These are phyloP conservation scores for Diaporthe aspalathi DNA, from an alignment of 2,329 filamentous ascomycete species.

Conservation along the genomic window DNA sequence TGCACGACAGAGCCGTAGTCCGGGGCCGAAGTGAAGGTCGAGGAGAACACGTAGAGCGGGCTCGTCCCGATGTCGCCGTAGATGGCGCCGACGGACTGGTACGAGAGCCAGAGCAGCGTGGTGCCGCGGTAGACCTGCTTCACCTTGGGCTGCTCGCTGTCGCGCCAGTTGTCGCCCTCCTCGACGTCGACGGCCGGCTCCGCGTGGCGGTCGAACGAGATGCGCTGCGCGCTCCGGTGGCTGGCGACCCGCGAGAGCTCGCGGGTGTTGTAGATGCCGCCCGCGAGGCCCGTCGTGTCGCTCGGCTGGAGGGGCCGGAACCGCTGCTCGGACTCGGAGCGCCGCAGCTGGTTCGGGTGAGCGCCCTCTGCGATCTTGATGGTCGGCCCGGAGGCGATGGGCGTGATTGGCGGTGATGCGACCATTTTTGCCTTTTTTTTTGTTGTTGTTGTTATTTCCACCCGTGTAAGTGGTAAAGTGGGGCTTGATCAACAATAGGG, in stretches of 20 bases:
- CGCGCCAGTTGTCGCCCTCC: conserved; percentile 41
- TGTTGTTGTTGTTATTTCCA: background rate
- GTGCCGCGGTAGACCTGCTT: conserved; percentile 42
- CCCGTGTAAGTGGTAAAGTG: conserved; percentile 17
- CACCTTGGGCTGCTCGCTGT: conserved; percentile 36
- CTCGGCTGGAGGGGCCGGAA: conserved; percentile 31
- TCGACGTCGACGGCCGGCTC: conserved; percentile 37
- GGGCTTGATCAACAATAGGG: background rate
- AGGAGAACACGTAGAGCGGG: conserved; percentile 77
- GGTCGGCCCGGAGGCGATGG: conserved; percentile 17
- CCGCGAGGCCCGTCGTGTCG: conserved; percentile 39
- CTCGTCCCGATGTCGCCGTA: conserved; percentile 64
- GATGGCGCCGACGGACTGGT: conserved; percentile 74
- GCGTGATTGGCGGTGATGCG: background rate
- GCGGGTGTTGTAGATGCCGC: conserved; percentile 41
- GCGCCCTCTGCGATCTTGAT: conserved; percentile 40
- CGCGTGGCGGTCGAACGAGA: conserved; percentile 29
- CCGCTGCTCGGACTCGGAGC: conserved; percentile 37
- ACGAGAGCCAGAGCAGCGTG: conserved; percentile 58
- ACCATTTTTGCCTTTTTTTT: conserved; percentile 14
- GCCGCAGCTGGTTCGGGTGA: conserved; percentile 32
- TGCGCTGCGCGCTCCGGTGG: conserved; percentile 24
- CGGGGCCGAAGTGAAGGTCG: conserved; percentile 68
- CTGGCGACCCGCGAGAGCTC: conserved; percentile 36
- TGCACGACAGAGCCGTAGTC: conserved; percentile 68